These are phyloP conservation scores for Kodamaea lidongshanica DNA, from an alignment of 805 yeast genomes.

Conservation along the genomic window DNA sequence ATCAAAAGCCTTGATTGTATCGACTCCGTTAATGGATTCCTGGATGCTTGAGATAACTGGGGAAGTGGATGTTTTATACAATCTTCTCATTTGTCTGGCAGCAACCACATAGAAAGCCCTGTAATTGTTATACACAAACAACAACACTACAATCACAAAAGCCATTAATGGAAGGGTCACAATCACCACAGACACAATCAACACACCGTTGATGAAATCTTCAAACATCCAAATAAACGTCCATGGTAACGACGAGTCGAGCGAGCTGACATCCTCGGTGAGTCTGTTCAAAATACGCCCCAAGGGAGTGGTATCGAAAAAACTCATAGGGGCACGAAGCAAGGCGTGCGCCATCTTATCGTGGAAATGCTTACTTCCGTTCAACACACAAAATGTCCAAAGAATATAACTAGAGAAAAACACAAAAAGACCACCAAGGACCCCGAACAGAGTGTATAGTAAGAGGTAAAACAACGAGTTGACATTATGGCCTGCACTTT, in stretches of 20 bases:
- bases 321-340: slow-evolving; percentile 55
- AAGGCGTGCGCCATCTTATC: slow-evolving; percentile 50
- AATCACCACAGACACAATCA: slow-evolving; percentile 49
- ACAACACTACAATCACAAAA: slow-evolving; percentile 40
- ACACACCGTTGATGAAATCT: slow-evolving; percentile 37
- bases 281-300: slow-evolving; percentile 64
- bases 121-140: slow-evolving; percentile 58
- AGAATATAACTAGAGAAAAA: slow-evolving; percentile 42
- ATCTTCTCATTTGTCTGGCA: slow-evolving; percentile 72
- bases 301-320: slow-evolving; percentile 63
- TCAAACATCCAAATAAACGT: slow-evolving; percentile 44
- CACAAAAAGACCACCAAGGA: slow-evolving; percentile 44
- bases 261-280: slow-evolving; percentile 52
- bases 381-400: slow-evolving; percentile 49
- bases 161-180: slow-evolving; percentile 50
- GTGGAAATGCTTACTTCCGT: slow-evolving; percentile 52
- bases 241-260: slow-evolving; percentile 54
- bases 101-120: slow-evolving; percentile 64
- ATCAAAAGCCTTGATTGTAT: slow-evolving; percentile 72
- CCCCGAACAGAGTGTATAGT: slow-evolving; percentile 51
- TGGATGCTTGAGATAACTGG: slow-evolving; percentile 81
- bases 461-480: slow-evolving; percentile 43
- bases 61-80: slow-evolving; percentile 60
- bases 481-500: slow-evolving; percentile 34
- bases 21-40: slow-evolving; percentile 72